Percentiles rank a stretch among this genome's conserved stretches.
phyloP scores from a whole-genome alignment of 768 basidiomycete species.

The Serpula lacrymans region DNA sequence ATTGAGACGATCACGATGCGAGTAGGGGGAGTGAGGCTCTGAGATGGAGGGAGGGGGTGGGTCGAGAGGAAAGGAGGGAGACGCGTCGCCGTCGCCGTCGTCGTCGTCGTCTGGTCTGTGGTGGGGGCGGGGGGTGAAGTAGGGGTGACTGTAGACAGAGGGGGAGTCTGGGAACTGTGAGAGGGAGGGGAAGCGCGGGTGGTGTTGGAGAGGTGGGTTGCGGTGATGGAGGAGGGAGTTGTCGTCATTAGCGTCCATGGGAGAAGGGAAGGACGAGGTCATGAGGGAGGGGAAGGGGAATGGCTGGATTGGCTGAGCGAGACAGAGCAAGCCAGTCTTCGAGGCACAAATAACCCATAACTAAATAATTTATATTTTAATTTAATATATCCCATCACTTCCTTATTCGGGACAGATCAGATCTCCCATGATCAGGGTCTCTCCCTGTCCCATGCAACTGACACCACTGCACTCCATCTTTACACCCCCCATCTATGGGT shows the following conservation, averaged over 20 bases:
- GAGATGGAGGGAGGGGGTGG: conserved; percentile 18
- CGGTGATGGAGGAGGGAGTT: conserved; percentile 54
- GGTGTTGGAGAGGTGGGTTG: conserved; percentile 32
- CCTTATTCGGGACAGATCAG: too few relatives aligned
- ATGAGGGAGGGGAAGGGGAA: conserved; percentile 26
- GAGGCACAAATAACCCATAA: too few relatives aligned
- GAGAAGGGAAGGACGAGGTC: conserved; percentile 38
- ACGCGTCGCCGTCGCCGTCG: too few relatives aligned
- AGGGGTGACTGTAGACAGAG: conserved; percentile 62
- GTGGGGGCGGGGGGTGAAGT: conserved; percentile 52
- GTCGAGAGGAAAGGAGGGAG: conserved; percentile 27
- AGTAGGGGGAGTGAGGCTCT: conserved; percentile 20
- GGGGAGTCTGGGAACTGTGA: conserved; percentile 65
- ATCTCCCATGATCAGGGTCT: too few relatives aligned
- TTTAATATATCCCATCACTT: too few relatives aligned
- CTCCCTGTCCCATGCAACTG: too few relatives aligned
- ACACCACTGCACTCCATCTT: too few relatives aligned
- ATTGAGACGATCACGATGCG: conserved; percentile 39
- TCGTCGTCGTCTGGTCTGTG: conserved; percentile 28
- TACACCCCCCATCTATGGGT: too few relatives aligned
- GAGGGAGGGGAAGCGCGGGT: conserved; percentile 49
- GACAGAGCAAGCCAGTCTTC: too few relatives aligned
- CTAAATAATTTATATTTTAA: too few relatives aligned
- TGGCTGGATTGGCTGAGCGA: too few relatives aligned
- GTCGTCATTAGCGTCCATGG: conserved; percentile 40